These are phyloP conservation scores for Vicia villosa DNA, from an alignment of 306 rosid species.

Conservation along the genomic window DNA sequence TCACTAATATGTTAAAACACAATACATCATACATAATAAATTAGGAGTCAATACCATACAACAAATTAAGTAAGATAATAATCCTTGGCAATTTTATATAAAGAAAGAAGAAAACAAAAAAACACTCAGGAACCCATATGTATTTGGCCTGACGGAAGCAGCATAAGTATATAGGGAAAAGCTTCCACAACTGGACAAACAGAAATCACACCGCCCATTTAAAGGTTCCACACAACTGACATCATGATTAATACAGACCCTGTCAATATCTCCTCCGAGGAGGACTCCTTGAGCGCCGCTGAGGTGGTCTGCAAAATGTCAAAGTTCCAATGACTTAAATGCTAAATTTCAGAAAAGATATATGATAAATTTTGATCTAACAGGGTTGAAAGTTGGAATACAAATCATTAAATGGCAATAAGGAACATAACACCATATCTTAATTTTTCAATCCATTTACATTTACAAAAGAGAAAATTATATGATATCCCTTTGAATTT, in stretches of 20 bases:
- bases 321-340: constrained; percentile 28
- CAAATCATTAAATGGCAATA: background rate
- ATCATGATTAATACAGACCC: constrained; percentile 36
- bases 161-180: constrained; percentile 37
- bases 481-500: background rate
- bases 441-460: constrained; percentile 10
- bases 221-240: constrained; percentile 37
- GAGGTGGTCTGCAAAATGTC: constrained; percentile 55
- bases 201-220: constrained; percentile 30
- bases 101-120: too few relatives aligned
- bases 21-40: constrained; percentile 21
- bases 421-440: background rate
- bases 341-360: constrained; percentile 2
- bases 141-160: constrained; percentile 30
- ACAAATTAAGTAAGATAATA: constrained; percentile 33
- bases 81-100: constrained; percentile 15
- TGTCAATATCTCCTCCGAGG: constrained; percentile 86
- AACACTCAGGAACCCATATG: constrained; percentile 13
- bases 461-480: background rate
- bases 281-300: constrained; percentile 97
- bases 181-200: constrained; percentile 22
- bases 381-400: constrained; percentile 2
- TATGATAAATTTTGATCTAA: background rate
- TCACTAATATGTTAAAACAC: constrained; percentile 24
- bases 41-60: constrained; percentile 31